These are phyloP conservation scores for Hygrophorus pudorinus DNA, from an alignment of 768 basidiomycete species.

Conservation along the genomic window DNA sequence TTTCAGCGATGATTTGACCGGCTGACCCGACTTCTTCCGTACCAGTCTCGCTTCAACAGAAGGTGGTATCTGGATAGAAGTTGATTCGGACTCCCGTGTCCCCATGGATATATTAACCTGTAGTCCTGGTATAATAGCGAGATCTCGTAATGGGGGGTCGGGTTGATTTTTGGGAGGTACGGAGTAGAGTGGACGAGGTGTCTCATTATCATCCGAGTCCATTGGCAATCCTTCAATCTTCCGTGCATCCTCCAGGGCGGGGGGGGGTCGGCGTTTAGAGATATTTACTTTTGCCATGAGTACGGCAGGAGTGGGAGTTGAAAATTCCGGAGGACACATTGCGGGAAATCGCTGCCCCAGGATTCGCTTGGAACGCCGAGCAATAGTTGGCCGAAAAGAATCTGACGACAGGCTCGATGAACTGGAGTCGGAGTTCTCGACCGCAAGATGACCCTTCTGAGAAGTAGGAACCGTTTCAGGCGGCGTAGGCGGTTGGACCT, in stretches of 20 bases:
- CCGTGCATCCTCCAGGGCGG: background rate
- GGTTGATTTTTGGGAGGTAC: constrained; percentile 30
- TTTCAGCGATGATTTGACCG: constrained; percentile 88
- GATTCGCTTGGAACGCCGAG: constrained; percentile 28
- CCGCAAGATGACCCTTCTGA: background rate
- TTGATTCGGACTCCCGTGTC: constrained; percentile 5
- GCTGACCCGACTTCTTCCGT: constrained; percentile 91
- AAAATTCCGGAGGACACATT: constrained; percentile 27
- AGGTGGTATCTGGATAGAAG: constrained; percentile 17
- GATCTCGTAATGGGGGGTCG: constrained; percentile 26
- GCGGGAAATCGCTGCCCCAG: constrained; percentile 18
- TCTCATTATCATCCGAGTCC: constrained; percentile 15
- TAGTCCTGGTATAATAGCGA: constrained; percentile 11
- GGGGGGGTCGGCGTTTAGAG: constrained; percentile 7
- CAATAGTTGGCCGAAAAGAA: constrained; percentile 22
- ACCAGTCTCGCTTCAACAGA: constrained; percentile 37
- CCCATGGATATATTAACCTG: background rate
- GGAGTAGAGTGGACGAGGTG: constrained; percentile 18
- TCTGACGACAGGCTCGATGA: constrained; percentile 28
- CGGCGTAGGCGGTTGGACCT: constrained; percentile 1
- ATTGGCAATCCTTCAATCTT: background rate
- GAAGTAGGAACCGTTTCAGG: background rate
- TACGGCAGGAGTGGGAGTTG: constrained; percentile 33
- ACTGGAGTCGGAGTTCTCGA: constrained; percentile 26
- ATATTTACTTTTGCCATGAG: constrained; percentile 13